Percentiles rank a stretch among this genome's conserved stretches.
Conservation (phyloP, 2,329 filamentous ascomycete species). For the Calonectria naviculata region DNA sequence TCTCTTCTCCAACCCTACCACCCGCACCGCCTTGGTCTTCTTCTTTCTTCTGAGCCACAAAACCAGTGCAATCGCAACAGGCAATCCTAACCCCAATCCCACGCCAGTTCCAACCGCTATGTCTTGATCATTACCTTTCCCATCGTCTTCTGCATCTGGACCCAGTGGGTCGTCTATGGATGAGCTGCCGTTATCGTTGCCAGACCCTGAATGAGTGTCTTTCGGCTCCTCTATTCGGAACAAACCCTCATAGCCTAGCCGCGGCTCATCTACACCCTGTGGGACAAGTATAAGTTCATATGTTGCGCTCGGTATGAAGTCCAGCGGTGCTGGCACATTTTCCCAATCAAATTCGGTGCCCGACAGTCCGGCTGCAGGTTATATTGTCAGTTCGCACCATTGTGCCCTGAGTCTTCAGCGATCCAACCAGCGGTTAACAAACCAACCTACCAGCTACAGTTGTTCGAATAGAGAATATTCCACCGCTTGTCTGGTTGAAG, state of each 20-base stretch:
- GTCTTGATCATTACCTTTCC: background rate
- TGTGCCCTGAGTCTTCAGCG: background rate
- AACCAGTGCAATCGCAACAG: background rate
- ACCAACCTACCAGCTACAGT: constrained; percentile 10
- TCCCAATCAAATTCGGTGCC: constrained; percentile 4
- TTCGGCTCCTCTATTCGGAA: constrained; percentile 1
- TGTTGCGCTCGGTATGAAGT: constrained; percentile 4
- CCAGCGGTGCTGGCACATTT: constrained; percentile 8
- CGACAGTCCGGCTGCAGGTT: background rate
- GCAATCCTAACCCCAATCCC: constrained; percentile 9
- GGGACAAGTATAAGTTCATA: constrained; percentile 11
- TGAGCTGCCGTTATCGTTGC: background rate
- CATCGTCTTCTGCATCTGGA: background rate
- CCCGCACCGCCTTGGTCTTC: background rate
- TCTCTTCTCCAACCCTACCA: background rate
- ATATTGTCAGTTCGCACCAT: background rate
- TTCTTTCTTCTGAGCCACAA: background rate
- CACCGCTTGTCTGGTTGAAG: constrained; percentile 9
- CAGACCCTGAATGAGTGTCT: background rate
- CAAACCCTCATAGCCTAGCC: constrained; percentile 7
- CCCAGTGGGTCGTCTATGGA: background rate
- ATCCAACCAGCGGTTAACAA: background rate
- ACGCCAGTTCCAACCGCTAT: constrained; percentile 3
- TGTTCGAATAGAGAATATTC: constrained; percentile 13
- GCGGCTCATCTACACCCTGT: background rate